A percentile compares a stretch with the other conserved stretches of the same genome.
Evolutionary conservation across 257 asterid genomes (phyloP).

Genomic region (Nicotiana knightiana): DNA sequence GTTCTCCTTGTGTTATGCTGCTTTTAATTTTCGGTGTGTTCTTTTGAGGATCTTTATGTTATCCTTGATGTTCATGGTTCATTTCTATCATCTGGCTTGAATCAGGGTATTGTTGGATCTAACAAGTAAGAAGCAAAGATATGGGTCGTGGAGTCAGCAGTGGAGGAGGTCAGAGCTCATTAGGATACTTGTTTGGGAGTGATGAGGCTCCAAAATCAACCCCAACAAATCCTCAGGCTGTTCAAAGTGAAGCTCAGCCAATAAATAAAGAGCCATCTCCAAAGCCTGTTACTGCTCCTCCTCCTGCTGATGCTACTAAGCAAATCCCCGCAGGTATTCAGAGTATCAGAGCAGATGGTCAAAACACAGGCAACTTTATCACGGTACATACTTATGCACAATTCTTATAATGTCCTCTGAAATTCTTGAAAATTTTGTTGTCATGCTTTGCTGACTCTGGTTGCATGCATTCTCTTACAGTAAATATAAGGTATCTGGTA

Average conservation of each 20-base stretch:
- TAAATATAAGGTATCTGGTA: background rate
- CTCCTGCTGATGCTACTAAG: background rate
- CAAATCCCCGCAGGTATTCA: slow-evolving; percentile 9
- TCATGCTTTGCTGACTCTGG: background rate
- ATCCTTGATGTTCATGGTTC: background rate
- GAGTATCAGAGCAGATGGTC: slow-evolving; percentile 3
- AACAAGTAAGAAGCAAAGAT: background rate
- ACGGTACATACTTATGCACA: background rate
- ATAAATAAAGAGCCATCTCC: slow-evolving; percentile 2
- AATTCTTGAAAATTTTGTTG: background rate
- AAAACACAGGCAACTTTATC: slow-evolving; percentile 5
- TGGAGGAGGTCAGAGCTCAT: slow-evolving; percentile 8
- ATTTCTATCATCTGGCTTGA: background rate
- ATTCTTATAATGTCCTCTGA: background rate
- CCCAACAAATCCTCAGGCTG: background rate
- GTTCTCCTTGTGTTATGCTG: background rate
- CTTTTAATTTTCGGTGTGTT: background rate
- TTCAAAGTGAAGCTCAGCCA: slow-evolving; percentile 6
- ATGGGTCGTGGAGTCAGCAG: slow-evolving; percentile 13
- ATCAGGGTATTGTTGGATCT: background rate
- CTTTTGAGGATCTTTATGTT: background rate
- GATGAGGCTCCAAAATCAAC: slow-evolving; percentile 2
- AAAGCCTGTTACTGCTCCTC: background rate
- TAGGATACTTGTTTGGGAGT: slow-evolving; percentile 10
- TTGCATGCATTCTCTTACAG: background rate